Base-by-base conservation (phyloP, 805 yeast genomes). In the Saccharomycopsis guyanensis region DNA sequence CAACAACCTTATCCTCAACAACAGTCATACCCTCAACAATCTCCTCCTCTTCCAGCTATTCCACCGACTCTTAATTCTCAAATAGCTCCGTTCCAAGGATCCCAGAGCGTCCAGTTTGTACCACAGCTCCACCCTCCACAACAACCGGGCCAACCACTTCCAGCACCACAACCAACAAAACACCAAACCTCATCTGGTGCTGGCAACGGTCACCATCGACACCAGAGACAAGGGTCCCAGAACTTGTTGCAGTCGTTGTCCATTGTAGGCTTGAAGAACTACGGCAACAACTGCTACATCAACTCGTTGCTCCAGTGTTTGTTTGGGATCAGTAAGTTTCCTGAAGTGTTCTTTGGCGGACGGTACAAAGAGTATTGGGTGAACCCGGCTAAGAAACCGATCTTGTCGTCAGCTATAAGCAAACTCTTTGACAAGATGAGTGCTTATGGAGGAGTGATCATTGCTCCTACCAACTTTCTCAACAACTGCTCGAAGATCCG, bases 241-340 rank as follows among this genome's bases (percentile, higher is more conserved):
- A 61, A 32, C 66, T 64, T 50, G 46, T 60, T 1, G 58, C 71
- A 70, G 13, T 63, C 73, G 7, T 59, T 69, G 42, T 66, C 75
- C 1, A 68, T 79, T 13, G 78, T 84, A 45, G 86, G 89, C 0
- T 60, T 84, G 43, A 65, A 74, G 50, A 84, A 84, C 57, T 66
- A 75, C 62, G 87, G 88, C 0, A 80, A 80, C 36, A 80, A 89
- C 0, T 84, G 94, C 56, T 84, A 84, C 57, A 78, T 84, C 47
- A 84, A 84, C 57, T 75, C 83, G 57, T 78, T 84, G 67, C 58
- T 84, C 10, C 94, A 84, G 59, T 73, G 86, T 51, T 58, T 84
- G 4, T 80, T 80, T 60, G 82, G 79, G 2, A 59, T 80, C 0
- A 54, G 62, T 0, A 56, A 58, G 20, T 77, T 84, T 54, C 66